These are phyloP conservation scores for Coemansia sp. DNA, from an alignment of 192 early-diverging fungal genomes.

Conservation along the genomic window DNA sequence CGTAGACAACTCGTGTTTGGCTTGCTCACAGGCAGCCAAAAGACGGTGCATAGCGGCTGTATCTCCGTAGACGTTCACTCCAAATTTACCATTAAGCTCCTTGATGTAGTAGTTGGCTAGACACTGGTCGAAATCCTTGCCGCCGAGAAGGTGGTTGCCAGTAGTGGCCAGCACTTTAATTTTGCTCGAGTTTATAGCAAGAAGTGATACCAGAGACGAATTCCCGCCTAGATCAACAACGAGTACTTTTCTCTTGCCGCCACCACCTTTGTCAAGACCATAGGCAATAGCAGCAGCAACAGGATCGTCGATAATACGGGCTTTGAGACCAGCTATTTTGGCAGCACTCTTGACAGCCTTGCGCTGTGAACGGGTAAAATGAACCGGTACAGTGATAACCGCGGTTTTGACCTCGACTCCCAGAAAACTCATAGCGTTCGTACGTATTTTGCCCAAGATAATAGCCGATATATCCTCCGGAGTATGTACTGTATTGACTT, in stretches of 20 bases:
- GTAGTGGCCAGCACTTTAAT: slow-evolving; percentile 98
- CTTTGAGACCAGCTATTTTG: slow-evolving; percentile 89
- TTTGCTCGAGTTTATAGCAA: slow-evolving; percentile 95
- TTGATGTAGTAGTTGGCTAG: slow-evolving; percentile 91
- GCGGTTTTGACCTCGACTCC: slow-evolving; percentile 81
- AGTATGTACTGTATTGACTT: slow-evolving; percentile 66
- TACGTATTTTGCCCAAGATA: slow-evolving; percentile 97
- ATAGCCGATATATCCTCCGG: slow-evolving; percentile 97
- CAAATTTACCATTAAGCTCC: slow-evolving; percentile 92
- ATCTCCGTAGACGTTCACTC: slow-evolving; percentile 84
- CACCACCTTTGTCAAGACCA: slow-evolving; percentile 88
- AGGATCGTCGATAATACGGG: slow-evolving; percentile 98
- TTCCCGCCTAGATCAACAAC: slow-evolving; percentile 98
- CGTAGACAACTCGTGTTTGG: slow-evolving; percentile 93
- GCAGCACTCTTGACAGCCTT: slow-evolving; percentile 98
- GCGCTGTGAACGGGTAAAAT: slow-evolving; percentile 98
- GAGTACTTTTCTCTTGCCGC: slow-evolving; percentile 89
- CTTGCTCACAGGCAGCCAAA: slow-evolving; percentile 94
- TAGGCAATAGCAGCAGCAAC: slow-evolving; percentile 98
- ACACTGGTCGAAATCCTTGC: slow-evolving; percentile 99
- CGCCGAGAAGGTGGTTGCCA: slow-evolving; percentile 97
- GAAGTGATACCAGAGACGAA: slow-evolving; percentile 96
- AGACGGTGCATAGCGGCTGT: slow-evolving; percentile 82
- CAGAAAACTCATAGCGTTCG: slow-evolving; percentile 89
- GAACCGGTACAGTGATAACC: slow-evolving; percentile 96